These are phyloP conservation scores for Tothia fuscella DNA, from an alignment of 2,329 filamentous ascomycete species.

Conservation along the genomic window DNA sequence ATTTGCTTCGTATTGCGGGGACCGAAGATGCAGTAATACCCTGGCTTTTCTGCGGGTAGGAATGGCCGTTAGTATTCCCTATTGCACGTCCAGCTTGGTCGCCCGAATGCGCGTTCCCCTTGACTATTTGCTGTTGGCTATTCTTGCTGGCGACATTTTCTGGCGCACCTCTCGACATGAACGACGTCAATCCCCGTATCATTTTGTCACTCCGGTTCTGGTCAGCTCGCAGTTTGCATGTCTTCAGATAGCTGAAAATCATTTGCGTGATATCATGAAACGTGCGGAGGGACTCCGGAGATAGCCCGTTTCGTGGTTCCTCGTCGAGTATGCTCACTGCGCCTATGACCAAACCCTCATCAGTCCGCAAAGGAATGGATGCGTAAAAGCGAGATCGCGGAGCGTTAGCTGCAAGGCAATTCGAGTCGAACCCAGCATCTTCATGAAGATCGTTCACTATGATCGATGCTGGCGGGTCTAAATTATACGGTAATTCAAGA, in stretches of 20 bases:
- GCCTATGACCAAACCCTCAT: constrained; percentile 21
- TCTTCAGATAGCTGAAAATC: constrained; percentile 13
- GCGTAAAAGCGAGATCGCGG: constrained; percentile 22
- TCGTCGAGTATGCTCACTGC: constrained; percentile 24
- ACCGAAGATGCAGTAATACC: not conserved
- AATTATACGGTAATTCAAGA: constrained; percentile 15
- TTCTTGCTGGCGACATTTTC: no score
- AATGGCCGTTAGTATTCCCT: not conserved
- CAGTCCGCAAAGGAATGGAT: constrained; percentile 22
- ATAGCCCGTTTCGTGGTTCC: constrained; percentile 14
- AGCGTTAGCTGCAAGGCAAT: constrained; percentile 19
- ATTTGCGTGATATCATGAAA: constrained; percentile 13
- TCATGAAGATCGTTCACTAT: constrained; percentile 21
- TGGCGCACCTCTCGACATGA: constrained; percentile 16
- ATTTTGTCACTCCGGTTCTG: constrained; percentile 12
- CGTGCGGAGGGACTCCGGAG: constrained; percentile 12
- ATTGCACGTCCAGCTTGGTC: not conserved
- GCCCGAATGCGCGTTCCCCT: constrained; percentile 13
- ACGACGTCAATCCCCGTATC: constrained; percentile 13
- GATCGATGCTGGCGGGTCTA: constrained; percentile 10
- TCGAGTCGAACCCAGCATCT: constrained; percentile 17
- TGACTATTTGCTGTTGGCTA: constrained; percentile 22
- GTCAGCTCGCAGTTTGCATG: constrained; percentile 11
- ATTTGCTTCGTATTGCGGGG: constrained; percentile 16
- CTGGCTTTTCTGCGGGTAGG: not conserved